These are phyloP conservation scores for Saccharomycopsis fermentans DNA, from an alignment of 805 yeast genomes.

Conservation along the genomic window DNA sequence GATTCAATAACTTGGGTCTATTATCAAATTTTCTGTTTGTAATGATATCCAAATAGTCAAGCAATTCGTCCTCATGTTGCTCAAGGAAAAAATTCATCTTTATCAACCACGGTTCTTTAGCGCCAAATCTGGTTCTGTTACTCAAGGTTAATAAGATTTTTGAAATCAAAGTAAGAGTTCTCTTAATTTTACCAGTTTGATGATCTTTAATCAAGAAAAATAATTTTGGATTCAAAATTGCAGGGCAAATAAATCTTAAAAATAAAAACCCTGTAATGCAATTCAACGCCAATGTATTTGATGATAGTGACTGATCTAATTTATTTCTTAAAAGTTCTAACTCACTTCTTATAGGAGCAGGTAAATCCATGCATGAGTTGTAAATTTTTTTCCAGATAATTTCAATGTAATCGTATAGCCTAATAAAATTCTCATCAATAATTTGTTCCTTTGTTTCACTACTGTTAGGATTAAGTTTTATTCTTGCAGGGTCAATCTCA, in stretches of 20 bases:
- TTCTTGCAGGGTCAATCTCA: constrained; percentile 72
- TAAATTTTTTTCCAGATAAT: constrained; percentile 60
- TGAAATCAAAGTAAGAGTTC: constrained; percentile 74
- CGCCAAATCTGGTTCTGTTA: constrained; percentile 62
- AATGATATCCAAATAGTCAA: constrained; percentile 61
- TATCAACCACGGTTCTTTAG: constrained; percentile 74
- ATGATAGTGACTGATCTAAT: constrained; percentile 52
- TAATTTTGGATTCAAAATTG: constrained; percentile 79
- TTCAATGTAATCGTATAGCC: constrained; percentile 40
- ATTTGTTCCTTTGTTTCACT: constrained; percentile 30
- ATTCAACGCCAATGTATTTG: constrained; percentile 40
- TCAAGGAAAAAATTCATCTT: constrained; percentile 60
- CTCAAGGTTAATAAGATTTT: constrained; percentile 73
- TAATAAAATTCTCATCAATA: constrained; percentile 37
- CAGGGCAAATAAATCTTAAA: constrained; percentile 81
- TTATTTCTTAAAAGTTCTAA: constrained; percentile 52
- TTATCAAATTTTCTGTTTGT: constrained; percentile 64
- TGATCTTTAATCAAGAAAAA: constrained; percentile 64
- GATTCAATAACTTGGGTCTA: constrained; percentile 43
- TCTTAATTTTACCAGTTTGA: constrained; percentile 59
- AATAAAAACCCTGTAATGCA: constrained; percentile 79
- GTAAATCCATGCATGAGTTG: constrained; percentile 63
- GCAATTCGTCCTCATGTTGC: constrained; percentile 44
- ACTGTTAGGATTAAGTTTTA: constrained; percentile 25
- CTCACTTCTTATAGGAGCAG: constrained; percentile 53